These are phyloP conservation scores for Phaffia rhodozyma DNA, from an alignment of 1,284 basidiomycete genomes.

Conservation along the genomic window DNA sequence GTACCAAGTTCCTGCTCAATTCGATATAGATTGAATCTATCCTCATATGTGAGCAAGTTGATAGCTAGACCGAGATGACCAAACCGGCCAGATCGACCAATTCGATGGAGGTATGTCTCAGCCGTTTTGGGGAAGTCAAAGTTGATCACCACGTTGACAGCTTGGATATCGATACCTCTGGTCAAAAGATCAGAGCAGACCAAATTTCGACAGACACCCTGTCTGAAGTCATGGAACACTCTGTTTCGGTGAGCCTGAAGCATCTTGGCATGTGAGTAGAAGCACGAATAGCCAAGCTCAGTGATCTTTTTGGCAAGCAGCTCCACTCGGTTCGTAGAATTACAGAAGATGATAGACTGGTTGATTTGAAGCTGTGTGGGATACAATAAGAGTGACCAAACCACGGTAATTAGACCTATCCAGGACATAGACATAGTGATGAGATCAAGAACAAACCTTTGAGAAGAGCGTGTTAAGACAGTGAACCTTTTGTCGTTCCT, in stretches of 20 bases:
- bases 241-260: conserved; percentile 95
- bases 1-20: conserved; percentile 98
- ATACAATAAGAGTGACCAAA: not conserved
- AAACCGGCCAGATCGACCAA: conserved; percentile 93
- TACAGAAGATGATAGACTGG: conserved; percentile 99
- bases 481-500: conserved; percentile 98
- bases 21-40: conserved; percentile 91
- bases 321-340: conserved; percentile 98
- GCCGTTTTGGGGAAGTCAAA: conserved; percentile 99
- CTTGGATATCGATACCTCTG: conserved; percentile 98
- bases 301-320: conserved; percentile 98
- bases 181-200: conserved; percentile 95
- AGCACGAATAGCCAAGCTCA: conserved; percentile 97
- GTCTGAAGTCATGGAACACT: conserved; percentile 99
- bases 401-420: conserved; percentile 15
- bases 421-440: conserved; percentile 23
- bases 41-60: conserved; percentile 91
- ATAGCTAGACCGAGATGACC: conserved; percentile 96
- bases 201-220: conserved; percentile 93
- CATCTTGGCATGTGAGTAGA: conserved; percentile 99
- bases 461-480: conserved; percentile 96
- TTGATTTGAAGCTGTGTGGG: conserved; percentile 86
- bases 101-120: conserved; percentile 94
- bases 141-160: conserved; percentile 99
- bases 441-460: conserved; percentile 46